Evolutionary conservation across 78 protist species (phyloP), one percentile per base, ranked within the genome.

Genomic region (Fonticula alba): DNA sequence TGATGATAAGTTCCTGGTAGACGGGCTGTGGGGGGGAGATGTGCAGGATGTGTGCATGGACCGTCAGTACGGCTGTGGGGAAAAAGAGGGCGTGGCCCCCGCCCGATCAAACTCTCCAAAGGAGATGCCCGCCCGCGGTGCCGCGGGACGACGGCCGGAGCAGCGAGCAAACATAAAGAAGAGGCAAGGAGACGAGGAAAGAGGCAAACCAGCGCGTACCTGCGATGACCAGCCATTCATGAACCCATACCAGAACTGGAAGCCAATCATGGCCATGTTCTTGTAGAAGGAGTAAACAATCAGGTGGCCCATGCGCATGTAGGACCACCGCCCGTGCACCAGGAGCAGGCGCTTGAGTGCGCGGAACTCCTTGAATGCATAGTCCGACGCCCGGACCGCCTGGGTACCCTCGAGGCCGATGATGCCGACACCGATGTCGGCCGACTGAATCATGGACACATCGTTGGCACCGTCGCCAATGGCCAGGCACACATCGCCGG

Each of bases 391-490:
- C 29, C 68, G 64, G 27, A 59, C 81, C 0, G 88, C 88, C 62
- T 75, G 77, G 33, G 38, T 11, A 5, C 88, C 88, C 75, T 83
- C 88, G 24, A 52, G 56, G 5, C 88, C 88, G 22, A 27, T 17
- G 35, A 82, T 73, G 27, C 87, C 87, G 14, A 78, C 57, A 41
- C 88, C 84, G 20, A 82, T 63, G 29, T 74, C 55, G 0, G 84
- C 84, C 15, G 36, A 26, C 51, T 70, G 67, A 35, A 86, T 82
- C 92, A 86, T 86, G 24, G 79, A 61, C 24, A 82, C 90, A 37
- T 86, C 92, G 70, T 86, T 86, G 47, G 83, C 92, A 6, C 92
- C 92, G 54, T 86, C 92, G 14, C 92, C 92, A 22, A 86, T 73
- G 40, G 86, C 84, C 14, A 84, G 72, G 31, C 69, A 31, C 24